Evolutionary conservation across 1,284 basidiomycete species (phyloP).

Genomic region (Austroboletus niveus): DNA sequence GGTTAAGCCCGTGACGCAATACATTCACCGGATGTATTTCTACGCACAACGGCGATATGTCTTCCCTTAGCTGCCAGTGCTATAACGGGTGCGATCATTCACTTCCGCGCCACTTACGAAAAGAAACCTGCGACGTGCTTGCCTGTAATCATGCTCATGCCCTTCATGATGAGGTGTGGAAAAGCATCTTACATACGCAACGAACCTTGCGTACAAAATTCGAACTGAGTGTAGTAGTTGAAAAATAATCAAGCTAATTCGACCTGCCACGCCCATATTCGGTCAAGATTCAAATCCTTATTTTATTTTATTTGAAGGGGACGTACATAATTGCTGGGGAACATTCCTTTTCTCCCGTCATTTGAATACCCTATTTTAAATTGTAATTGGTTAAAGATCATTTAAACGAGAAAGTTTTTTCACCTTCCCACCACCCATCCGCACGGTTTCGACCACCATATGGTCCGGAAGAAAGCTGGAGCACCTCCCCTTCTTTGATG

Average conservation of each 20-base stretch:
- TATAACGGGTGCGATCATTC: constrained; percentile 19
- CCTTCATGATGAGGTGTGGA: constrained; percentile 17
- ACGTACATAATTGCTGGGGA: constrained; percentile 83
- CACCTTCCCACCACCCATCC: constrained; percentile 84
- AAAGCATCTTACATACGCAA: constrained; percentile 27
- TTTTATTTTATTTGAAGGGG: background rate
- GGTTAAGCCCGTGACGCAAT: constrained; percentile 24
- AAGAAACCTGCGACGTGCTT: constrained; percentile 22
- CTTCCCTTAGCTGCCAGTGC: constrained; percentile 12
- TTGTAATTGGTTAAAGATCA: constrained; percentile 24
- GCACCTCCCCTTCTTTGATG: constrained; percentile 56
- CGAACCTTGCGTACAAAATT: constrained; percentile 15
- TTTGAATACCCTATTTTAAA: constrained; percentile 52
- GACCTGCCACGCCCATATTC: constrained; percentile 23
- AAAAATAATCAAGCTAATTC: constrained; percentile 21
- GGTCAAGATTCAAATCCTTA: constrained; percentile 22
- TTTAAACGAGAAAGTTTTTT: constrained; percentile 13
- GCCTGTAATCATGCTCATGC: constrained; percentile 14
- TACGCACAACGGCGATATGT: constrained; percentile 18
- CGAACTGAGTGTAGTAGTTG: background rate
- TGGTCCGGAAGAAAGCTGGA: constrained; percentile 62
- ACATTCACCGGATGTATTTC: constrained; percentile 21
- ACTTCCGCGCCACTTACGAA: constrained; percentile 35
- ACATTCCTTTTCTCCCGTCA: constrained; percentile 68
- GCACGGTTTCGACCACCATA: constrained; percentile 62